Percentiles rank a stretch among this genome's conserved stretches.
phyloP scores from a whole-genome alignment of 2,329 filamentous ascomycete genomes.

The Orbilia ellipsospora region DNA sequence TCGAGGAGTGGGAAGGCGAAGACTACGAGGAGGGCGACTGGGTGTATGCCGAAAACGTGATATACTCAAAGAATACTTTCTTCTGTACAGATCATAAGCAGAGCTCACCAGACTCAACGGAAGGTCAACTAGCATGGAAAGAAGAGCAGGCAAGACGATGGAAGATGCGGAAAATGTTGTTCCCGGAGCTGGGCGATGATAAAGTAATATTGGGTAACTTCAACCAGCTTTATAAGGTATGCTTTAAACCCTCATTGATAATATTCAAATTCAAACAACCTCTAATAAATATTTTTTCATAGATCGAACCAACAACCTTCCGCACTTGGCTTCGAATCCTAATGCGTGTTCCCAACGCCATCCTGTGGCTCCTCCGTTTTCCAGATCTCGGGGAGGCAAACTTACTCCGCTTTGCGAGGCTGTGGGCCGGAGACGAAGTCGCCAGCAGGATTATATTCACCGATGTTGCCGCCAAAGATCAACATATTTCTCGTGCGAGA shows the following conservation, averaged over 20 bases:
- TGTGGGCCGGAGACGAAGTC: conserved; percentile 87
- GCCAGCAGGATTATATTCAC: conserved; percentile 91
- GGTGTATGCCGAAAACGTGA: conserved; percentile 97
- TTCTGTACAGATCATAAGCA: conserved; percentile 98
- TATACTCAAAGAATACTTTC: conserved; percentile 93
- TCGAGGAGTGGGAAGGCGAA: conserved; percentile 67
- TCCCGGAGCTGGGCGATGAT: conserved; percentile 83
- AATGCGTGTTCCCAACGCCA: conserved; percentile 81
- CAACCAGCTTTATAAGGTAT: conserved; percentile 97
- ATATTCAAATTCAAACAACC: too few relatives aligned
- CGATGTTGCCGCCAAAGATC: conserved; percentile 92
- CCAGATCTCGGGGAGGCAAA: conserved; percentile 92
- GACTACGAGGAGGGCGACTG: conserved; percentile 79
- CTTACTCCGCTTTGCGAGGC: conserved; percentile 78
- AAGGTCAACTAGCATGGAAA: conserved; percentile 78
- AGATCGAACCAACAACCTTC: conserved; percentile 98
- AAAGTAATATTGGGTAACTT: conserved; percentile 95
- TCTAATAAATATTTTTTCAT: conserved; percentile 1
- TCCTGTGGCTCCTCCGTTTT: conserved; percentile 96
- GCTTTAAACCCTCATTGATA: conserved; percentile 55
- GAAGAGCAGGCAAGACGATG: conserved; percentile 84
- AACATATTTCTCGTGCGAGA: conserved; percentile 90
- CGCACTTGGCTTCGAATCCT: conserved; percentile 95
- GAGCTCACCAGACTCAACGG: conserved; percentile 79
- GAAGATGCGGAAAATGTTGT: conserved; percentile 92